Base-by-base conservation (phyloP, 768 basidiomycete species). In the Pleurotus citrinopileatus region DNA sequence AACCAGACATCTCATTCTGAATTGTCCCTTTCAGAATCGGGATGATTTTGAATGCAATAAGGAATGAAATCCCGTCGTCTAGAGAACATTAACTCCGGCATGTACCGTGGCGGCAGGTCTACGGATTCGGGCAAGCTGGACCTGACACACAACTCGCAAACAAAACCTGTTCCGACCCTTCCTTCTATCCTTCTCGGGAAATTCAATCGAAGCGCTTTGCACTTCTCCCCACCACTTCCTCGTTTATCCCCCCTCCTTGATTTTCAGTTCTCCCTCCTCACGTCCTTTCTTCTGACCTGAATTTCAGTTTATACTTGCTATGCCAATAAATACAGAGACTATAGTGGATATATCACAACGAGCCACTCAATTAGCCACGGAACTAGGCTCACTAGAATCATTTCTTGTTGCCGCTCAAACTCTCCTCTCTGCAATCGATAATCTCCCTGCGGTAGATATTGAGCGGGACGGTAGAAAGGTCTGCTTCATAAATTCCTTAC, bases 391-490 rank as follows among this genome's bases (percentile, higher is more conserved):
- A 52, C 60, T 72, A 52, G 60, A 63, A 9, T 58, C 60, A 53
- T 72, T 73, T 46, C 59, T 70, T 20, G 63, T 65, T 27, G 70
- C 69, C 19, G 59, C 65, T 27, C 47, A 60, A 34, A 67, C 69
- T 43, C 63, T 73, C 8, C 57, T 64, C 28, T 10, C 38, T 23
- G 54, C 63, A 42, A 67, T 60, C 52, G 62, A 48, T 38, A 61
- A 53, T n/a, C 52, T 62, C 42, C 46, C 57, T 9, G 51, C 55
- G 20, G 48, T 48, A 54, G 48, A 61, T 52, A 73, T 73, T 61
- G 50, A 56, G 47, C 55, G 65, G 17, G 65, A 66, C 53, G 60
- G 65, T 38, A 67, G 62, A 63, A 69, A 74, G 68, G 73, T 74
- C 59, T 44, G 8, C 42, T 43, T 29, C 29, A 23, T 42, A 40